Conservation (phyloP, 345 rosid genomes). For the Raphanus raphanistrum region DNA sequence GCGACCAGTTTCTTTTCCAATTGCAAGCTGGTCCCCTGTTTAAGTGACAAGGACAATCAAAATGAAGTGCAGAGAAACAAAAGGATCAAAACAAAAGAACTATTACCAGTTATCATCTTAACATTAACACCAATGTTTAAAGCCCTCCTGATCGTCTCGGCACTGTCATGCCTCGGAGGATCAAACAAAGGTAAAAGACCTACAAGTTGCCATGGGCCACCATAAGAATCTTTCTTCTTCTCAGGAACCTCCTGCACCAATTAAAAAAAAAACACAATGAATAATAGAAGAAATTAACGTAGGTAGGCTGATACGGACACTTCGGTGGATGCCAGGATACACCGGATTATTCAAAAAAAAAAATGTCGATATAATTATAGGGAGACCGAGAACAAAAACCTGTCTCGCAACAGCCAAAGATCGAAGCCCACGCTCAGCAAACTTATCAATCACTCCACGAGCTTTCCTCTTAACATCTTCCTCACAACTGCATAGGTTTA, state of each 20-base stretch:
- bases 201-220: constrained; percentile 83
- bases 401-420: constrained; percentile 92
- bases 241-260: constrained; percentile 76
- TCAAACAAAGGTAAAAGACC: constrained; percentile 89
- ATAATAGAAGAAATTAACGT: not conserved
- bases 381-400: constrained; percentile 34
- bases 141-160: constrained; percentile 92
- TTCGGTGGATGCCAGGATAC: no score
- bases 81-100: not conserved
- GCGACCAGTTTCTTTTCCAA: constrained; percentile 89
- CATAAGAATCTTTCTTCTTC: constrained; percentile 66
- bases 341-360: no score
- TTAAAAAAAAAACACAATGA: not conserved
- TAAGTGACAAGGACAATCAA: not conserved
- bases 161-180: constrained; percentile 98
- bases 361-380: not conserved
- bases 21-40: constrained; percentile 92
- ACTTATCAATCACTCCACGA: constrained; percentile 77
- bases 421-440: constrained; percentile 91
- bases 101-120: constrained; percentile 86
- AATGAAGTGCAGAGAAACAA: not conserved
- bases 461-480: constrained; percentile 73
- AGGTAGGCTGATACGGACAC: no score
- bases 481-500: constrained; percentile 69
- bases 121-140: constrained; percentile 89